Evolutionary conservation across 164 flowering plant species (phyloP), one percentile per base, ranked within the genome.

Genomic region (Cinnamomum chago): DNA sequence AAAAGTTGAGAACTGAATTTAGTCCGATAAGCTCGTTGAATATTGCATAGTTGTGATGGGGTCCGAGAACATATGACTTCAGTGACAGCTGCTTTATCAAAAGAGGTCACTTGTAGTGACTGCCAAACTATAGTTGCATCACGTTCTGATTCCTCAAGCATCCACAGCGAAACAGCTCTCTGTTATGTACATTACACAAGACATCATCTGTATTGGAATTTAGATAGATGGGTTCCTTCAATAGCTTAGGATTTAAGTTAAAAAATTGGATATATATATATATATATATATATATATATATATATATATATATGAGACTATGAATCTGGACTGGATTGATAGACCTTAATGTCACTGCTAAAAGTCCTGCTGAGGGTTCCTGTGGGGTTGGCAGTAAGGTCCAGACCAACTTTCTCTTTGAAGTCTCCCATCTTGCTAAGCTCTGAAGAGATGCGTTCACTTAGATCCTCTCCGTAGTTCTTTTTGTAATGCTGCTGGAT

Each of bases 1-100:
- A 35, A 58, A 12, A 86, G 82, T 62, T 75, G 74, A 71, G 71
- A 27, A 55, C 86, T 78, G 76, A 35, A 87, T 68, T 23, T 76
- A 2, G 82, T 10, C 66, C 25, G 51, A 68, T 86, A 88, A 50
- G 77, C 40, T 73, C 84, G 88, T 71, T 80, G 83, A 23, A 84
- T 72, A 18, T 76, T 78, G 30, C 76, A 83, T 17, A 86, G 58
- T 71, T 81, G 83, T 24, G 86, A 30, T 6, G 86, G 70, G 65
- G 86, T 83, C 0, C 89, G 83, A n/a, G 89, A 80, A 72, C 89
- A 84, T 69, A 86, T 80, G 2, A 86, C 72, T 76, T 86, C 87
- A 25, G 84, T 81, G 5, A 79, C 84, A 71, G 83, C 83, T 65
- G 72, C 66, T 9, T 73, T 74, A 71, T 80, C 81, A 25, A 65